Evolutionary conservation across 192 early-diverging fungal genomes (phyloP).

Genomic region (Backusella sp.): DNA sequence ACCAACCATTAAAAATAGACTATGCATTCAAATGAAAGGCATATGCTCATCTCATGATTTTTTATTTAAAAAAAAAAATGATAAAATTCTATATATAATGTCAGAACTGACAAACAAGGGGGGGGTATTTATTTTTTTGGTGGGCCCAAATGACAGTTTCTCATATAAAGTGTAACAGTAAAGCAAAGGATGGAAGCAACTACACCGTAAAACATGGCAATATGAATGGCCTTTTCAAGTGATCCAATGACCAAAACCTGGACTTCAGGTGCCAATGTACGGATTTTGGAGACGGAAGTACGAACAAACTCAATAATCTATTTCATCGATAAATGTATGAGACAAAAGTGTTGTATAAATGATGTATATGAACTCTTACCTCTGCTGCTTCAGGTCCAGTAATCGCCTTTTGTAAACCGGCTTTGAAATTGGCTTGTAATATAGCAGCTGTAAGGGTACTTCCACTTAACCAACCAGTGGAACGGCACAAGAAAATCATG

Average conservation of each 20-base stretch:
- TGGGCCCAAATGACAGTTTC: conserved; percentile 18
- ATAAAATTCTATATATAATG: too few species aligned
- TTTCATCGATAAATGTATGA: too few species aligned
- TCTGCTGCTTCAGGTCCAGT: conserved; percentile 33
- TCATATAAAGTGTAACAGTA: conserved; percentile 10
- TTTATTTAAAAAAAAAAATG: too few species aligned
- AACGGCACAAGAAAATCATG: conserved; percentile 47
- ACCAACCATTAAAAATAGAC: too few species aligned
- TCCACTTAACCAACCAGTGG: conserved; percentile 52
- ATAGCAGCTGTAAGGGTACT: conserved; percentile 44
- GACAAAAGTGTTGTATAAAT: too few species aligned
- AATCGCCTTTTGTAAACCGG: conserved; percentile 16
- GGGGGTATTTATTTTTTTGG: conserved; percentile 7
- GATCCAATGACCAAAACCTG: conserved; percentile 7
- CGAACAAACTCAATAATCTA: conserved; percentile 27
- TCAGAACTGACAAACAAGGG: background rate
- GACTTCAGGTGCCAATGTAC: conserved; percentile 17
- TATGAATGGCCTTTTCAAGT: conserved; percentile 11
- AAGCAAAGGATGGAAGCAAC: conserved; percentile 11
- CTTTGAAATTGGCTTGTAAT: conserved; percentile 36
- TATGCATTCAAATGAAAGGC: background rate
- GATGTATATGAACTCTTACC: background rate
- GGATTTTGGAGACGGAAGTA: conserved; percentile 24
- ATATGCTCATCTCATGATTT: background rate
- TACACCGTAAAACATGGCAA: conserved; percentile 15